Conservation (phyloP, 495 filamentous ascomycete species). For the Penicillium roqueforti region DNA sequence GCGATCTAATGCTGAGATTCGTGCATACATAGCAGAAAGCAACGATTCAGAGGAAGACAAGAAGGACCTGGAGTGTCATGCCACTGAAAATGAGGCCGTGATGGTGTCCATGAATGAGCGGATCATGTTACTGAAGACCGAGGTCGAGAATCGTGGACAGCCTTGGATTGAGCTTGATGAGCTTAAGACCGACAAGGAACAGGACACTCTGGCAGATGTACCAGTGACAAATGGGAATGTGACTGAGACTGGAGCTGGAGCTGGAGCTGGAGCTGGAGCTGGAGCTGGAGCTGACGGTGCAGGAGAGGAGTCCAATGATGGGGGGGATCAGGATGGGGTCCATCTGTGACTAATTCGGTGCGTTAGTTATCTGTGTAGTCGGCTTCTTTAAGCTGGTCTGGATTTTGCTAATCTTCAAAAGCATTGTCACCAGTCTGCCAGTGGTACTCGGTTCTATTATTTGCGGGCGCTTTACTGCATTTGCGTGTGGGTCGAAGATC, state of each 20-base stretch:
- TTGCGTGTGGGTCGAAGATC: constrained; percentile 2
- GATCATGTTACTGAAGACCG: constrained; percentile 60
- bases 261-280: constrained; percentile 24
- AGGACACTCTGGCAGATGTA: constrained; percentile 6
- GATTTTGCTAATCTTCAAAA: neutral
- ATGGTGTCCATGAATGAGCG: constrained; percentile 69
- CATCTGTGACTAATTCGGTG: constrained; percentile 54
- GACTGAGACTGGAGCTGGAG: constrained; percentile 24
- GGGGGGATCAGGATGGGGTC: constrained; percentile 56
- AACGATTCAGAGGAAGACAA: constrained; percentile 61
- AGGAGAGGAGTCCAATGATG: constrained; percentile 8
- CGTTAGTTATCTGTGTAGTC: neutral
- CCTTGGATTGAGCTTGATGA: constrained; percentile 58
- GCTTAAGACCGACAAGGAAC: constrained; percentile 17
- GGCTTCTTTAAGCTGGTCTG: neutral
- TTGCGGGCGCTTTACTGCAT: neutral
- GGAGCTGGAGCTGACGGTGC: constrained; percentile 6
- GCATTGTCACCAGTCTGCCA: neutral
- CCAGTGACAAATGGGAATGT: constrained; percentile 22
- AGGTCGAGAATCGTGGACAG: constrained; percentile 72
- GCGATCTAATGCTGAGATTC: constrained; percentile 70
- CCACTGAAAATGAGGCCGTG: constrained; percentile 69
- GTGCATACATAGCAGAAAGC: constrained; percentile 50
- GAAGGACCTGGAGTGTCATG: constrained; percentile 41
- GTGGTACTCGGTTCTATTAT: neutral